phyloP scores from a whole-genome alignment of 164 flowering plant species.

The Magnolia changhungtana region DNA sequence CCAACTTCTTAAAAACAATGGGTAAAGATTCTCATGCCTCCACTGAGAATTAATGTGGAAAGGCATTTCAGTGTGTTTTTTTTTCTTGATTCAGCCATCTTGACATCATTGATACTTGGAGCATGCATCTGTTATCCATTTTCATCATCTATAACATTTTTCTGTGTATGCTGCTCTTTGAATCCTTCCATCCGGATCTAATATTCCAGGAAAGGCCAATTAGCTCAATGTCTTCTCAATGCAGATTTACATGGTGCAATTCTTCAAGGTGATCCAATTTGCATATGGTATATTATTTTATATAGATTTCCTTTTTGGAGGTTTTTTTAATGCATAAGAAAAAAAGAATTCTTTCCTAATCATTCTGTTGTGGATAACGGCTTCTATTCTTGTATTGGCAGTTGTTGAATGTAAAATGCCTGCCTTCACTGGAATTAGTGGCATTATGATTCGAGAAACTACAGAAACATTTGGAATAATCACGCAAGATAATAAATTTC shows the following conservation, averaged over 20 bases:
- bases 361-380: not conserved
- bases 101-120: not conserved
- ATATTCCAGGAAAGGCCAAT: conserved; percentile 54
- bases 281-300: not conserved
- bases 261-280: conserved; percentile 44
- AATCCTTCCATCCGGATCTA: conserved; percentile 4
- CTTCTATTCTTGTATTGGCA: conserved; percentile 26
- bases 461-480: conserved; percentile 84
- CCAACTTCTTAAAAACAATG: conserved; percentile 55
- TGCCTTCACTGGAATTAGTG: conserved; percentile 50
- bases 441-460: conserved; percentile 92
- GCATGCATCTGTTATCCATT: not conserved
- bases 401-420: conserved; percentile 66
- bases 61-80: not conserved
- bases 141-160: not conserved
- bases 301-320: not conserved
- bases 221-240: conserved; percentile 57
- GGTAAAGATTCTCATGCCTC: conserved; percentile 36
- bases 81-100: too few relatives aligned
- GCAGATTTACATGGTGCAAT: conserved; percentile 88
- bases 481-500: conserved; percentile 61
- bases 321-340: not conserved
- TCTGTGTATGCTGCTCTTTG: not conserved
- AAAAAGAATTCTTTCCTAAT: not conserved
- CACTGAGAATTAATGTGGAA: not conserved